Base-by-base conservation (phyloP, 495 filamentous ascomycete species). In the Pseudotulostoma volvatum region DNA sequence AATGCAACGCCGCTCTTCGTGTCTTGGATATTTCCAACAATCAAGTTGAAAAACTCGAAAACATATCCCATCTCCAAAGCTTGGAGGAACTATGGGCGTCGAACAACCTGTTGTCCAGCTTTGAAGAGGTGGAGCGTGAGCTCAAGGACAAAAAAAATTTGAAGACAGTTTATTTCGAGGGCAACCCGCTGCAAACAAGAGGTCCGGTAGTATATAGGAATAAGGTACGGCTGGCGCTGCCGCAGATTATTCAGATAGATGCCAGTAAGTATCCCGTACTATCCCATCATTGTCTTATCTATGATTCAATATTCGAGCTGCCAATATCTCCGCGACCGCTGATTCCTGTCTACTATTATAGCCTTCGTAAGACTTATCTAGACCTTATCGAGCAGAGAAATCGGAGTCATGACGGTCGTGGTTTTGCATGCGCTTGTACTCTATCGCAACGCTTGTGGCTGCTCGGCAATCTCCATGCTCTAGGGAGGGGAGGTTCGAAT, bases 81-180 rank as follows among this genome's bases (percentile, higher is more conserved):
- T 63, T 99, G 15, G 81, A 94, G 57, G 90, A 96, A 56, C 50
- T 96, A 18, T 99, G 90, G 90, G 90, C 84, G 15, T 93, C 85
- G 44, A 82, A 86, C 52, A 94, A 93, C 56, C 64, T 79, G 49
- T 53, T 99, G 5, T 56, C 62, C 4, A 79, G 76, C 51, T 88
- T 95, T 44, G 66, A 70, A 28, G 90, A 96, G 49, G 72, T 96
- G 4, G 87, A 94, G 60, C 64, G 68, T 40, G 75, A 84, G 57
- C 59, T 96, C 37, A 68, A 53, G 41, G 77, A 83, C 45, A 92
- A 87, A 60, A 62, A 82, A 55, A 64, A 77, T 31, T 59, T 99
- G 49, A 67, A 79, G 42, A 96, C 92, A 2, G 88, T 99, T 18
- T 99, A 99, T 55, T 92, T 99, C 50, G 90, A 99, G 57, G 87